Evolutionary conservation across 441 rosid genomes (phyloP), one percentile per base, ranked within the genome.

Genomic region (Bruguiera hainesii): DNA sequence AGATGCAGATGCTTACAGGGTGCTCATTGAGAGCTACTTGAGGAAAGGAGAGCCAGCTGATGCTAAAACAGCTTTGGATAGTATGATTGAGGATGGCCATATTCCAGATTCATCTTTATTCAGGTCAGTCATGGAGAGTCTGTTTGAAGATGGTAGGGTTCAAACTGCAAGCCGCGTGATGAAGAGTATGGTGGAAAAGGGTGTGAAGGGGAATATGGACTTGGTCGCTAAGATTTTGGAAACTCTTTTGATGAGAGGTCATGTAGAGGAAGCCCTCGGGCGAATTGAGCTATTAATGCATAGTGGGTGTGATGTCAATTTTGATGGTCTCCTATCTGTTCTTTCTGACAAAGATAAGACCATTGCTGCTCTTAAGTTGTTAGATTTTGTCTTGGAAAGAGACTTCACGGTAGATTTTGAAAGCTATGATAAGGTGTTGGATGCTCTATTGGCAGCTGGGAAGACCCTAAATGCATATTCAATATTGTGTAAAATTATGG

Each of bases 381-480:
- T 89, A 71, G 90, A 86, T 69, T 90, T 87, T 60, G 85, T 83
- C 39, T 80, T 90, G 78, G 95, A 87, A 80, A 85, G 95, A 66
- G 91, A 90, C 67, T 82, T 80, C 33, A 76, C 52, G 37, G 61
- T 93, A 7, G 87, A 85, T 4, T 74, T 86, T 62, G 72, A 90
- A 6, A 88, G 89, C 86, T 90, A 83, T 16, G 96, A 93, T 55
- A 90, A 89, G 78, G 97, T 87, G 67, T 78, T 90, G 85, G 97
- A 90, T 80, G 86, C 91, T 57, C 94, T 90, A 65, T 76, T 93
- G 30, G 82, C 82, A 25, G 84, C 86, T 0, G 98, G 98, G 55
- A 93, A 93, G 83, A 93, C 98, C 49, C 84, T 91, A 50, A 89
- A 88, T 74, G 91, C 98, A n/a, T 91, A 88, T 81, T 90, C 98